These are phyloP conservation scores for Cylindricascospora bacillispora DNA, from an alignment of 1,139 yeast species.

Conservation along the genomic window DNA sequence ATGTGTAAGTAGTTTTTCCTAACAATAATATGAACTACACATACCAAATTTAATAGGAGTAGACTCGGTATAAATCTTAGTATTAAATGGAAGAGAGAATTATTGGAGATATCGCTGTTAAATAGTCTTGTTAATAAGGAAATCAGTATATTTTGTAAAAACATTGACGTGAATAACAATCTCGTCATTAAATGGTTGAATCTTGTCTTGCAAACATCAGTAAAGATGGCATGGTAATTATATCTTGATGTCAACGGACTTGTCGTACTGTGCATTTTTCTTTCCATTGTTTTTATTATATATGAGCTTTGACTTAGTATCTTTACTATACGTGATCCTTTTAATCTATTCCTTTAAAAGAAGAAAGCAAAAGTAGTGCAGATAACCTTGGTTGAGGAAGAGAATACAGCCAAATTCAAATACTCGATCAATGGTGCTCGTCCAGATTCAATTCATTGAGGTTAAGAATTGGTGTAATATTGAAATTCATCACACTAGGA, in stretches of 20 bases:
- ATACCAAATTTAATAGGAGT: constrained; percentile 26
- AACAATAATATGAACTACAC: constrained; percentile 34
- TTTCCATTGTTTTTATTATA: too few relatives aligned
- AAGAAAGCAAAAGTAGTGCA: too few relatives aligned
- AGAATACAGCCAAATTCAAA: too few relatives aligned
- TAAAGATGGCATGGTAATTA: constrained; percentile 29
- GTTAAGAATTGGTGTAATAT: too few relatives aligned
- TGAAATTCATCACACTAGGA: too few relatives aligned
- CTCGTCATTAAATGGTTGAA: constrained; percentile 29
- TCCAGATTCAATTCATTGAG: too few relatives aligned
- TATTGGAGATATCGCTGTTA: constrained; percentile 1
- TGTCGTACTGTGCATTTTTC: constrained; percentile 9
- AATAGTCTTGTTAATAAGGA: constrained; percentile 15
- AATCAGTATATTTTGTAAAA: constrained; percentile 22
- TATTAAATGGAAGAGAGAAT: constrained; percentile 15
- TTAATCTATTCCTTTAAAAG: too few relatives aligned
- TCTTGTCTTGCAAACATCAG: constrained; percentile 29
- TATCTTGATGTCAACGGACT: constrained; percentile 19
- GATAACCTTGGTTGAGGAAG: too few relatives aligned
- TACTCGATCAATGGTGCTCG: too few relatives aligned
- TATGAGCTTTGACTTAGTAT: too few relatives aligned
- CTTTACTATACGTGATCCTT: too few relatives aligned
- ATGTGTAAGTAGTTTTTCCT: constrained; percentile 42
- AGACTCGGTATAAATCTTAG: constrained; percentile 24
- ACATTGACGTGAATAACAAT: constrained; percentile 26